Evolutionary conservation across 768 basidiomycete genomes (phyloP).

Genomic region (Dentipellis sp.): DNA sequence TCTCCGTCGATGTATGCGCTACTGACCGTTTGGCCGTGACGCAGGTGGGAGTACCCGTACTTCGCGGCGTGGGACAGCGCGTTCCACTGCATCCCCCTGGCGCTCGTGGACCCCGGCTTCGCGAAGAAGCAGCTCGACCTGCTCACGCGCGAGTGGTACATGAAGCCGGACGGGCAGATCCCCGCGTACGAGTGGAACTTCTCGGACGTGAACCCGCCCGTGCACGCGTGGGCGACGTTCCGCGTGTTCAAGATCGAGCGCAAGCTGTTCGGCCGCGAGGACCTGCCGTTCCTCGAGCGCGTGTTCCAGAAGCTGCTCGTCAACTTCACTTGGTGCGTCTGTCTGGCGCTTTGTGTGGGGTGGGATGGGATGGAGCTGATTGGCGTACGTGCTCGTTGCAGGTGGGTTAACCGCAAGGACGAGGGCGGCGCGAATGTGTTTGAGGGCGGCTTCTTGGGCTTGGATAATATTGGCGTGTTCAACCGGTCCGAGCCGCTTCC

Average conservation of each 20-base stretch:
- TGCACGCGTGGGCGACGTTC: constrained; percentile 99
- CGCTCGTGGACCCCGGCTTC: constrained; percentile 89
- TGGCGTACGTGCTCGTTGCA: constrained; percentile 19
- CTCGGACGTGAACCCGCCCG: constrained; percentile 95
- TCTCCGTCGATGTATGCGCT: background rate
- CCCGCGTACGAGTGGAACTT: constrained; percentile 99
- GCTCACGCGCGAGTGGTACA: constrained; percentile 97
- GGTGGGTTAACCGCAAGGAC: constrained; percentile 97
- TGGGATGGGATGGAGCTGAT: background rate
- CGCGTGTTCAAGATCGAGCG: constrained; percentile 99
- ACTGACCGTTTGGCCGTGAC: constrained; percentile 10
- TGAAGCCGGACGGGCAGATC: constrained; percentile 98
- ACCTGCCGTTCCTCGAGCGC: constrained; percentile 87
- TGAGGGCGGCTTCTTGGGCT: constrained; percentile 94
- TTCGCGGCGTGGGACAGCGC: constrained; percentile 98
- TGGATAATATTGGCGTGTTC: constrained; percentile 98
- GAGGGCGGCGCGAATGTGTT: constrained; percentile 92
- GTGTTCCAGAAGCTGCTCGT: constrained; percentile 97
- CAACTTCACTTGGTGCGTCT: constrained; percentile 80
- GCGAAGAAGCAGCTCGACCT: constrained; percentile 97
- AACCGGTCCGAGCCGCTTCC: constrained; percentile 96
- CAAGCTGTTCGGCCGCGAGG: constrained; percentile 86
- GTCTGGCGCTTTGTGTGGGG: constrained; percentile 20
- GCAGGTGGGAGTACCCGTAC: constrained; percentile 97
- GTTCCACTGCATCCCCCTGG: constrained; percentile 98